Evolutionary conservation across 129 eudicot species (phyloP).

Genomic region (Sambucus nigra): DNA sequence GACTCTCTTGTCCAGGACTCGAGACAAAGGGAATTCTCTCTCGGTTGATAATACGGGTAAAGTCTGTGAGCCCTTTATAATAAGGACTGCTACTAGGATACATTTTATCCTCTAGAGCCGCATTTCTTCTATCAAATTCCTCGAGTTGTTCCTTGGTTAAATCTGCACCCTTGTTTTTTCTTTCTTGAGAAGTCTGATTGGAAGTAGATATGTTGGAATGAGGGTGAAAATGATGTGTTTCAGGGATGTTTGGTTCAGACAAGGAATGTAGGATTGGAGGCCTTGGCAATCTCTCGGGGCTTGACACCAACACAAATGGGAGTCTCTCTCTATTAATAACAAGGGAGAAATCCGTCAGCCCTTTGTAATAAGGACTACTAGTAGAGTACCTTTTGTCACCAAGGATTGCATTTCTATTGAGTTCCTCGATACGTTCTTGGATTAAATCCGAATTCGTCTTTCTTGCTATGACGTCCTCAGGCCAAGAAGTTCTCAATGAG

Average conservation of each 20-base stretch:
- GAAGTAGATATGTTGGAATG: too few relatives aligned
- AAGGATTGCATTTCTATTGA: conserved; percentile 7
- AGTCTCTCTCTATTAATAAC: conserved; percentile 7
- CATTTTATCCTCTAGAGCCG: conserved; percentile 17
- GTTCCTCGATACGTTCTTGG: conserved; percentile 18
- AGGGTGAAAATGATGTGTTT: too few relatives aligned
- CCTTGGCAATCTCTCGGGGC: conserved; percentile 20
- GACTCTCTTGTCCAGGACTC: conserved; percentile 23
- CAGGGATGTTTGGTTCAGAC: too few relatives aligned
- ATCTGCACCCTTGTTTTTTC: conserved; percentile 2
- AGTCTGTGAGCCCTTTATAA: conserved; percentile 34
- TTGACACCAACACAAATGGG: neutral
- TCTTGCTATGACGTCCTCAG: neutral
- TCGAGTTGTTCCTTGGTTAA: conserved; percentile 16
- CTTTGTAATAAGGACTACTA: conserved; percentile 33
- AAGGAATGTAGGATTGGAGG: too few relatives aligned
- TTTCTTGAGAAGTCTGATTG: too few relatives aligned
- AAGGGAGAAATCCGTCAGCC: conserved; percentile 22
- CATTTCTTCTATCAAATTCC: conserved; percentile 22
- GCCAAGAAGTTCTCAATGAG: conserved; percentile 5
- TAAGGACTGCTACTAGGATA: conserved; percentile 20
- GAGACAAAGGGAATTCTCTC: neutral
- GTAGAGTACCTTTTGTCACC: conserved; percentile 18
- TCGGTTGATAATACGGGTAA: conserved; percentile 12
- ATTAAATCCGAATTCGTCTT: conserved; percentile 19